These are phyloP conservation scores for Endothia cerciana DNA, from an alignment of 2,329 filamentous ascomycete species.

Conservation along the genomic window DNA sequence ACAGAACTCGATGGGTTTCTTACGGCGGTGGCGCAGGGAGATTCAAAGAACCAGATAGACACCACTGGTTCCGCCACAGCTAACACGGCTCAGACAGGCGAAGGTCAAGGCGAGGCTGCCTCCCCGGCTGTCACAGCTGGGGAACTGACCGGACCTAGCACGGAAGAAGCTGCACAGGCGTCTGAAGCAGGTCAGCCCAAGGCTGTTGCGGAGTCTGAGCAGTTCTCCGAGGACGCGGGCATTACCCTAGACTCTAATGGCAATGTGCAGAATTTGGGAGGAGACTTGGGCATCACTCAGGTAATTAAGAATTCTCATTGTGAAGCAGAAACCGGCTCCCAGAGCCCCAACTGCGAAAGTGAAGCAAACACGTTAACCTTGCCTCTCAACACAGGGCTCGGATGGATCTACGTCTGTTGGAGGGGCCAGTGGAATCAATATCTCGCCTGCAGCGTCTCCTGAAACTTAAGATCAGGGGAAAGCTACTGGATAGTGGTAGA, in stretches of 20 bases:
- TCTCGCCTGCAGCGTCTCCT: slow-evolving; percentile 14
- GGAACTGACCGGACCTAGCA: neutral
- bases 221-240: slow-evolving; percentile 28
- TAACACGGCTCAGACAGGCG: slow-evolving; percentile 13
- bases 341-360: neutral
- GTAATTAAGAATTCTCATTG: no score
- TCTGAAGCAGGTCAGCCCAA: slow-evolving; percentile 14
- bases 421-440: slow-evolving; percentile 27
- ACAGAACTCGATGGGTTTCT: slow-evolving; percentile 16
- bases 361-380: neutral
- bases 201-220: slow-evolving; percentile 26
- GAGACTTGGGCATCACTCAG: slow-evolving; percentile 27
- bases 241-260: slow-evolving; percentile 25
- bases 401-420: slow-evolving; percentile 28
- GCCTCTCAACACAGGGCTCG: slow-evolving; percentile 2
- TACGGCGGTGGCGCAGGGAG: slow-evolving; percentile 19
- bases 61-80: neutral
- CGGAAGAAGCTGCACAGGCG: slow-evolving; percentile 9
- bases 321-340: neutral
- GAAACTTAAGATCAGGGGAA: neutral
- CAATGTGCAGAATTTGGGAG: slow-evolving; percentile 24
- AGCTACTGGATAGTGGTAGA: neutral
- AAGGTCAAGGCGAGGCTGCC: slow-evolving; percentile 23
- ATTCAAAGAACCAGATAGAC: slow-evolving; percentile 20
- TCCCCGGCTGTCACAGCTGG: neutral